These are phyloP conservation scores for Ogataea paradorogensis DNA, from an alignment of 805 yeast species.

Conservation along the genomic window DNA sequence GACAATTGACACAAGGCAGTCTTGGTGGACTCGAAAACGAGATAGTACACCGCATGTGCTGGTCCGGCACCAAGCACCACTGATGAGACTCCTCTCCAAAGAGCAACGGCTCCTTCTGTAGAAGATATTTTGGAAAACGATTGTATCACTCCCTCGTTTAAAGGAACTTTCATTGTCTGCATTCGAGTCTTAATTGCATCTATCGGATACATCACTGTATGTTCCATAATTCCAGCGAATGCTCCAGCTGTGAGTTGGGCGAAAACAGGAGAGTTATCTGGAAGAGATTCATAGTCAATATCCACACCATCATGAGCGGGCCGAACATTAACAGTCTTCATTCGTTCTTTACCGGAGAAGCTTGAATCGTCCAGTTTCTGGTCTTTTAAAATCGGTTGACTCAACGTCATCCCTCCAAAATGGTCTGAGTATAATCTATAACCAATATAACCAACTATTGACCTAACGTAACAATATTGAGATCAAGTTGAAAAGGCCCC, in stretches of 20 bases:
- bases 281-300: slow-evolving; percentile 88
- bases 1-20: slow-evolving; percentile 44
- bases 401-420: slow-evolving; percentile 1
- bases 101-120: slow-evolving; percentile 80
- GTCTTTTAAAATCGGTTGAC: slow-evolving; percentile 8
- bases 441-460: neutral
- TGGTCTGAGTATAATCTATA: neutral
- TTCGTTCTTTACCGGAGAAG: slow-evolving; percentile 1
- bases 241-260: slow-evolving; percentile 93
- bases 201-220: slow-evolving; percentile 92
- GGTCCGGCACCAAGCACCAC: slow-evolving; percentile 98
- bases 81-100: slow-evolving; percentile 93
- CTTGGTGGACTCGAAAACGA: slow-evolving; percentile 85
- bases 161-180: slow-evolving; percentile 52
- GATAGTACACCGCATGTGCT: slow-evolving; percentile 94
- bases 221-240: slow-evolving; percentile 99
- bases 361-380: slow-evolving; percentile 9
- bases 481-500: neutral
- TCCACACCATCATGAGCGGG: slow-evolving; percentile 36
- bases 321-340: slow-evolving; percentile 7
- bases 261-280: slow-evolving; percentile 75
- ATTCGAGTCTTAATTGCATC: slow-evolving; percentile 96
- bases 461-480: neutral
- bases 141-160: slow-evolving; percentile 48
- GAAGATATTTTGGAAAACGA: slow-evolving; percentile 77